Base-by-base conservation (phyloP, 2,329 filamentous ascomycete species). In the Neonectria magnoliae region DNA sequence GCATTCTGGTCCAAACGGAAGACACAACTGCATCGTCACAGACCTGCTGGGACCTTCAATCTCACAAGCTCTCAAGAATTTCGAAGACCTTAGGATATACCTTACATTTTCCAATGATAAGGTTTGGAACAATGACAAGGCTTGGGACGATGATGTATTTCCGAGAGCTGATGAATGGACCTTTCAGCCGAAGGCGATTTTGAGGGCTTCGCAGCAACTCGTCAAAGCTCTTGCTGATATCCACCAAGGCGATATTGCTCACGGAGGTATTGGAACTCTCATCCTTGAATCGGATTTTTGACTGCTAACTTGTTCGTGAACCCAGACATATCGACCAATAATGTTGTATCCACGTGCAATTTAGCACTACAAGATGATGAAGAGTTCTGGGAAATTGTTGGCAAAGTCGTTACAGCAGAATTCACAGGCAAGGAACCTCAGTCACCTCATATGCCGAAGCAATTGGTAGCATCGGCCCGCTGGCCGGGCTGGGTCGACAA, bases 1-100 rank as follows among this genome's bases (percentile, higher is more conserved):
- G 18, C 42, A 60, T 25, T 14, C 13, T 31, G 65, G 65, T 3
- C 62, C 62, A 6, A 68, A 63, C 7, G 62, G 65, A 10, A 57
- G 10, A 2, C 65, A 68, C 18, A 66, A 45, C 14, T 66, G 65
- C 41, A 29, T 68, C 8, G 65, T 67, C 8, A 60, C 59, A 1
- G 55, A 67, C 45, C 6, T 62, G 7, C 22, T 67, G 5, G 62
- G 65, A 3, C 65, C 65, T 48, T 14, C 13, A 65, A 25, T 11
- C 5, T 67, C 13, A 7, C 13, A 5, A n/a, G 27, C 45, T 5
- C 6, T 18, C 3, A 41, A 20, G 7, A 7, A 10, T 2, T 52
- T 33, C 13, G 4, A 2, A 6, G 11, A 62, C 4, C 4, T 13
- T 4, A 33, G 4, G 31, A 1, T 6, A 6, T 14, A 11, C 3